phyloP scores from a whole-genome alignment of 768 basidiomycete species.

The Psilocybe sp. region DNA sequence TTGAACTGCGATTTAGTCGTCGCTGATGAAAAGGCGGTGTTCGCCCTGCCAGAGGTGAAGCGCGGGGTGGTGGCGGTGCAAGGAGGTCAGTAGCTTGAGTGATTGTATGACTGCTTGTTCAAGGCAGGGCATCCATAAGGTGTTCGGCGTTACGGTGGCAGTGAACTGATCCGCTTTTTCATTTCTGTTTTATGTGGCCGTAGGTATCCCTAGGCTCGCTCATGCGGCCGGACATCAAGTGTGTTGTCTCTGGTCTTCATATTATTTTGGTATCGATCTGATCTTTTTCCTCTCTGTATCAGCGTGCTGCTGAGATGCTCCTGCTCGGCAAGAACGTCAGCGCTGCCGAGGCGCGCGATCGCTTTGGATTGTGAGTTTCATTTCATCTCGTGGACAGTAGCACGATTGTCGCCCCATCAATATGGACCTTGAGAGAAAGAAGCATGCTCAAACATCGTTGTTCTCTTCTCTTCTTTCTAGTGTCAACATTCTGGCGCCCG shows the following conservation, averaged over 20 bases:
- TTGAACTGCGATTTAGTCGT: constrained; percentile 79
- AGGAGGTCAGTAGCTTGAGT: constrained; percentile 48
- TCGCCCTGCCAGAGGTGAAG: constrained; percentile 77
- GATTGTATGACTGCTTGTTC: no score
- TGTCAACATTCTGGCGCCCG: constrained; percentile 69
- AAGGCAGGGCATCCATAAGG: no score
- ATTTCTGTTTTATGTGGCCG: background rate
- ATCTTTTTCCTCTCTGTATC: constrained; percentile 11
- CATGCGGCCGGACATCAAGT: constrained; percentile 76
- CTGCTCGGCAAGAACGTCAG: constrained; percentile 67
- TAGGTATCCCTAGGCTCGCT: constrained; percentile 68
- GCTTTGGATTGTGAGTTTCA: constrained; percentile 69
- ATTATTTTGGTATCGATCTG: constrained; percentile 4
- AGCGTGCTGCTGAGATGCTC: constrained; percentile 77
- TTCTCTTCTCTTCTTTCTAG: constrained; percentile 30
- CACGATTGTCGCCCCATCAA: constrained; percentile 1
- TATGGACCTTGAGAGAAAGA: background rate
- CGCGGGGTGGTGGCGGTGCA: constrained; percentile 71
- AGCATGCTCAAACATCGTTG: constrained; percentile 5
- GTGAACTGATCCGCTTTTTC: constrained; percentile 3
- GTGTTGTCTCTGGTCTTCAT: constrained; percentile 10
- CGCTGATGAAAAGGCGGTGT: constrained; percentile 61
- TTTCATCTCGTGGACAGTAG: background rate
- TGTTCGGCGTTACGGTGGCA: background rate
- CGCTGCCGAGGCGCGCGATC: constrained; percentile 62